A percentile compares a stretch with the other conserved stretches of the same genome.
Conservation (phyloP, 495 filamentous ascomycete species). For the Neurospora sp. region DNA sequence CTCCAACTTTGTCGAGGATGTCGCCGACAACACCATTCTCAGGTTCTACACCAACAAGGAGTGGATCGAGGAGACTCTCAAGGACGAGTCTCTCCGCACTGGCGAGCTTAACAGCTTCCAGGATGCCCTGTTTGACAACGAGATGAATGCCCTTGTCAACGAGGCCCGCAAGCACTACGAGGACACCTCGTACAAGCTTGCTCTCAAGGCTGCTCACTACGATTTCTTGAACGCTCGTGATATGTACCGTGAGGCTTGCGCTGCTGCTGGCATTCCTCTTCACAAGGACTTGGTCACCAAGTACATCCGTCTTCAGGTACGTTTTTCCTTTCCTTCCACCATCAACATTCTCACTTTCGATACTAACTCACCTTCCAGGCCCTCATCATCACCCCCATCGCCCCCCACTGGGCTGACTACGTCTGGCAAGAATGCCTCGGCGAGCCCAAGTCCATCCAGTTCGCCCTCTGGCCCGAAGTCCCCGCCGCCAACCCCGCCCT, state of each 20-base stretch:
- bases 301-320: constrained; percentile 76
- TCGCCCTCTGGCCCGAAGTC: constrained; percentile 63
- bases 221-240: constrained; percentile 81
- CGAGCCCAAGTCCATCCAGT: constrained; percentile 67
- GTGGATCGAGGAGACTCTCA: constrained; percentile 80
- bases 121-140: constrained; percentile 86
- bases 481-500: constrained; percentile 52
- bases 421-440: constrained; percentile 84
- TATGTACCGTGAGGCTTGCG: constrained; percentile 75
- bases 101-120: constrained; percentile 68
- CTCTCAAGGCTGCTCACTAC: constrained; percentile 82
- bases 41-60: constrained; percentile 76
- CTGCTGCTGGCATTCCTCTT: constrained; percentile 67
- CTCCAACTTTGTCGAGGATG: constrained; percentile 94
- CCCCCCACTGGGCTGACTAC: constrained; percentile 92
- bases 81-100: constrained; percentile 61
- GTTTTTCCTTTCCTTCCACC: too few species aligned
- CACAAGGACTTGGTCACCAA: constrained; percentile 63
- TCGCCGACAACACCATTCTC: constrained; percentile 84
- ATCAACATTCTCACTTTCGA: too few species aligned
- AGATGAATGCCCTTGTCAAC: constrained; percentile 73
- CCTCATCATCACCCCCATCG: constrained; percentile 48
- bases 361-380: constrained; percentile 4
- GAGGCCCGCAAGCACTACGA: constrained; percentile 71
- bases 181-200: constrained; percentile 77